Evolutionary conservation across 2,329 filamentous ascomycete genomes (phyloP), one percentile per base, ranked within the genome.

Genomic region (Daldinia sp.): DNA sequence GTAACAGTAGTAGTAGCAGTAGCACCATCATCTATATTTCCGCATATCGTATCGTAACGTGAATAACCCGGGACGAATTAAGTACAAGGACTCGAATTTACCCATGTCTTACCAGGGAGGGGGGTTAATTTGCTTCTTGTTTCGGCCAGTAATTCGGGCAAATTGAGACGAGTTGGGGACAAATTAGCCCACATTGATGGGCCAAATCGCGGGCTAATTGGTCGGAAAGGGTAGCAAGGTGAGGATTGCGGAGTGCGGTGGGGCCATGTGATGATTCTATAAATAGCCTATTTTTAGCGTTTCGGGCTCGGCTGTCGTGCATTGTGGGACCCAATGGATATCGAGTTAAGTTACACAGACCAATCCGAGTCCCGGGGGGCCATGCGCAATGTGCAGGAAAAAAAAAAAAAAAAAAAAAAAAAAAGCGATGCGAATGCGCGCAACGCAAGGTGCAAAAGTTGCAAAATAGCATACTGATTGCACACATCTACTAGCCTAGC

Each of bases 221-320:
- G 75, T 65, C 57, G 50, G 60, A 68, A 63, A 41, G 28, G 60
- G 64, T 13, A 71, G 61, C 64, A 69, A 68, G 67, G 65, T 65
- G 62, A 65, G 61, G 64, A 46, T 63, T 59, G 64, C 56, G 63
- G 37, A 66, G 30, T 59, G 50, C 53, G 56, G 55, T 53, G 66
- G 71, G 50, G 23, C 64, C 18, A 37, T 39, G 5, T 54, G 18
- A 30, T 28, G 3, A 4, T 67, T 61, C 77, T 78, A 78, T 74
- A 73, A 76, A 77, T 78, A 78, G 73, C 74, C 28, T 77, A 77
- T 77, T 75, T 74, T 74, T 78, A 77, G 76, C 73, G 73, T 67
- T 70, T 65, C 65, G 20, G 69, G 73, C 65, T 72, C 72, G 73
- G 74, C 64, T 74, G 61, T 69, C 61, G 71, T 73, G 70, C 74